phyloP scores from a whole-genome alignment of 768 basidiomycete species.

The Leccinum uliginosum region DNA sequence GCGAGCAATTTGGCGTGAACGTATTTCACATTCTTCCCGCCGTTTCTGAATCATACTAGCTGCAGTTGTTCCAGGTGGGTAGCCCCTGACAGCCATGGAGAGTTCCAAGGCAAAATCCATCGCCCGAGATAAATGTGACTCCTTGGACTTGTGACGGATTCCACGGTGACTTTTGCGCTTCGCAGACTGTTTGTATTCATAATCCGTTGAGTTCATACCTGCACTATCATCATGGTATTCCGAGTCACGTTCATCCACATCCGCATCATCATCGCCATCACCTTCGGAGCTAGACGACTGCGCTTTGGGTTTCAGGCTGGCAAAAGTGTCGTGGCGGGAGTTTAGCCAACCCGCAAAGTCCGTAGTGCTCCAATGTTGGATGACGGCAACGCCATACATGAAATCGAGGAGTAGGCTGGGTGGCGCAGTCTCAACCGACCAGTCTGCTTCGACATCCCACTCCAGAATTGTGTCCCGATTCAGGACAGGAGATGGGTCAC shows the following conservation, averaged over 20 bases:
- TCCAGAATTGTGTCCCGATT: neutral
- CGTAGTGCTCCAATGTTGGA: neutral
- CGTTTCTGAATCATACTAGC: neutral
- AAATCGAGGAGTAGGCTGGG: neutral
- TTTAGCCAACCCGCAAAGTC: neutral
- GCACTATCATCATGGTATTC: neutral
- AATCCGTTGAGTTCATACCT: too few relatives aligned
- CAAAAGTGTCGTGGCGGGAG: neutral
- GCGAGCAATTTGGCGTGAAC: neutral
- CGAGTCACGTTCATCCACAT: neutral
- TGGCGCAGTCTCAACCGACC: neutral
- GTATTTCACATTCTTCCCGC: neutral
- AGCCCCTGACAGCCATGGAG: constrained; percentile 97
- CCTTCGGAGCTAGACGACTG: neutral
- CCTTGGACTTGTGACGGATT: neutral
- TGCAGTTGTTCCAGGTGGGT: constrained; percentile 65
- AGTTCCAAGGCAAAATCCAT: constrained; percentile 78
- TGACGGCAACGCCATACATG: neutral
- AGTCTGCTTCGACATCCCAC: neutral
- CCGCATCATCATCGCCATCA: too few relatives aligned
- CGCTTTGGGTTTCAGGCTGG: neutral
- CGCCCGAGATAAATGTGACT: neutral
- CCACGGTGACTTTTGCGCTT: neutral
- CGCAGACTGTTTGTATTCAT: neutral
- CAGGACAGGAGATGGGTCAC: neutral